These are phyloP conservation scores for Eucalyptus coolabah DNA, from an alignment of 345 rosid species.

Conservation along the genomic window DNA sequence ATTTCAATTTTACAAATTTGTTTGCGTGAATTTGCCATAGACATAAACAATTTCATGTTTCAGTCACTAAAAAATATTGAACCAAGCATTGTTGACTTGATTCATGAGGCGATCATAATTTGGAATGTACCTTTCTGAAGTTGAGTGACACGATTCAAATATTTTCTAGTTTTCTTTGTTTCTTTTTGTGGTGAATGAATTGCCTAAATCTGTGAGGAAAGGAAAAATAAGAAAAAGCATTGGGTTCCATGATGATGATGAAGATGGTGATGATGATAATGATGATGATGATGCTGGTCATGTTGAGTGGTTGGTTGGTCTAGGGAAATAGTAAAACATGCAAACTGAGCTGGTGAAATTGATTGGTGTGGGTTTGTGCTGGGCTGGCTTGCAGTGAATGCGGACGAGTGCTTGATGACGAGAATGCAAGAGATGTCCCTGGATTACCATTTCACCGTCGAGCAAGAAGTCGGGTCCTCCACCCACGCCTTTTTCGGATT, in stretches of 20 bases:
- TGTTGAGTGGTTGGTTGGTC: not conserved
- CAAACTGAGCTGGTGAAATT: not conserved
- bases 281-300: not conserved
- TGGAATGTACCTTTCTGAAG: not conserved
- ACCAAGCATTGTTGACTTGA: not conserved
- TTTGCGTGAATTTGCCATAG: not conserved
- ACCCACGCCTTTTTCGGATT: constrained; percentile 31
- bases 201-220: not conserved
- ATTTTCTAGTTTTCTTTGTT: not conserved
- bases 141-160: rapidly evolving
- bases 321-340: not conserved
- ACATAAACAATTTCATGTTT: not conserved
- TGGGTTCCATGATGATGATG: not conserved
- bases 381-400: constrained; percentile 6
- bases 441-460: constrained; percentile 33
- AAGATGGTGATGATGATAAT: not conserved
- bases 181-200: not conserved
- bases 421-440: constrained; percentile 41
- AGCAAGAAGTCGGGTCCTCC: constrained; percentile 34
- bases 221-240: not conserved
- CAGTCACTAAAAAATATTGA: not conserved
- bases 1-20: not conserved
- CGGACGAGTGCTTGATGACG: constrained; percentile 35
- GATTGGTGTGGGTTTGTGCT: not conserved
- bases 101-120: not conserved